Evolutionary conservation across 2,329 filamentous ascomycete genomes (phyloP).

Genomic region (Endoconidiophora polonica): DNA sequence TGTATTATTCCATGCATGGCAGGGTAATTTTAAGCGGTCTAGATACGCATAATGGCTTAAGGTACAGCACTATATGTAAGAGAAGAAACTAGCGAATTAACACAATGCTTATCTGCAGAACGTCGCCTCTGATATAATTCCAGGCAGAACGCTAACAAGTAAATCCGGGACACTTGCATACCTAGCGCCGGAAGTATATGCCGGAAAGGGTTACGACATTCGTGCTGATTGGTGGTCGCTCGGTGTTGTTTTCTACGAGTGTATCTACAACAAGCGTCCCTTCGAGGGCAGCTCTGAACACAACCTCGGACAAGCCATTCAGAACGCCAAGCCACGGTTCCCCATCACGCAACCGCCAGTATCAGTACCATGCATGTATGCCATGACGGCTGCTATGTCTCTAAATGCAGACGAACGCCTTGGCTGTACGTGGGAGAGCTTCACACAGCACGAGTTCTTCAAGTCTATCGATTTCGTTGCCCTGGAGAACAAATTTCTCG

Average conservation of each 20-base stretch:
- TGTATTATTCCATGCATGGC: too few relatives aligned
- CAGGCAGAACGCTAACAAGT: constrained; percentile 70
- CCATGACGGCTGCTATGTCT: constrained; percentile 70
- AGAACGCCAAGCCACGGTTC: constrained; percentile 67
- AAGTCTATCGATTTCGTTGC: constrained; percentile 66
- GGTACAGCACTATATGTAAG: too few relatives aligned
- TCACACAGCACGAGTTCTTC: constrained; percentile 83
- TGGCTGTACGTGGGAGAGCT: constrained; percentile 72
- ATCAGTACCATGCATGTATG: constrained; percentile 71
- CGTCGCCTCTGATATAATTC: constrained; percentile 82
- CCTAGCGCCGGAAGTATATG: constrained; percentile 87
- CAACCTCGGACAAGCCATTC: constrained; percentile 62
- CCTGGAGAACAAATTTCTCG: constrained; percentile 71
- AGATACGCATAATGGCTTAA: too few relatives aligned
- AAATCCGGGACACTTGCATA: constrained; percentile 95
- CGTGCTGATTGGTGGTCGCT: constrained; percentile 98
- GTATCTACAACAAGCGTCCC: constrained; percentile 97
- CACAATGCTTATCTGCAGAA: constrained; percentile 40
- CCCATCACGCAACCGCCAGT: constrained; percentile 88
- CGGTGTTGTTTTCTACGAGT: constrained; percentile 96
- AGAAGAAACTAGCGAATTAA: constrained; percentile 19
- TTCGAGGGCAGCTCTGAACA: constrained; percentile 84
- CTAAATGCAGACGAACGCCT: constrained; percentile 66
- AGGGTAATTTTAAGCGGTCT: too few relatives aligned
- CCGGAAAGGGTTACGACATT: constrained; percentile 71